Conservation (phyloP, 768 basidiomycete genomes). For the Termitomyces sp. region DNA sequence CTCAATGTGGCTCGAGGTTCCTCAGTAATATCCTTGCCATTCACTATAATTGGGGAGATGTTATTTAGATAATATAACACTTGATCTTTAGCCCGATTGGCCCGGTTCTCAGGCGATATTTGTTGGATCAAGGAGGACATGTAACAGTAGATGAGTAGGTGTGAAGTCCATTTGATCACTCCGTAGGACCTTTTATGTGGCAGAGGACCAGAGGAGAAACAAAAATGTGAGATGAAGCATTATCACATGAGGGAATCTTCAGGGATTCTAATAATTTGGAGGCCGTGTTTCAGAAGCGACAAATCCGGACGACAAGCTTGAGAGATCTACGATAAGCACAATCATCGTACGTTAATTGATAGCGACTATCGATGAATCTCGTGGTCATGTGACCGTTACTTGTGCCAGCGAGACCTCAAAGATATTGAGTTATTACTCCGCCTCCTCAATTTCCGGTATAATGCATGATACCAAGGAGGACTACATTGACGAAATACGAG, state of each 20-base stretch:
- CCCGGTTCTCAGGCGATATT: background rate
- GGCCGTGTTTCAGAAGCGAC: background rate
- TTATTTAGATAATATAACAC: background rate
- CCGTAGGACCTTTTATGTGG: background rate
- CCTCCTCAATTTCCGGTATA: no score
- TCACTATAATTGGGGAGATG: background rate
- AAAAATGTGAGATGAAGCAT: background rate
- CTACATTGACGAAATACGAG: background rate
- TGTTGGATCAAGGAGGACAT: background rate
- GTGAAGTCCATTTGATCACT: background rate
- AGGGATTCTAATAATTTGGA: background rate
- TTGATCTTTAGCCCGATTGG: background rate
- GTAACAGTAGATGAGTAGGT: background rate
- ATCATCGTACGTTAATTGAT: no score
- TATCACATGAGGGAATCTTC: background rate
- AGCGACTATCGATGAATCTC: no score
- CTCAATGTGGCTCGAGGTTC: background rate
- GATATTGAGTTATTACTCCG: no score
- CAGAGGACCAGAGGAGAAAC: background rate
- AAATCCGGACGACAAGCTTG: background rate
- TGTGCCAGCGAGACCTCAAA: no score
- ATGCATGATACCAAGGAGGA: no score
- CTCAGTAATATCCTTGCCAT: background rate
- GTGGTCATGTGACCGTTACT: no score
- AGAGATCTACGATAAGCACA: no score